A percentile compares a stretch with the other conserved stretches of the same genome.
Conservation (phyloP, 345 rosid species). For the Litchi chinensis region DNA sequence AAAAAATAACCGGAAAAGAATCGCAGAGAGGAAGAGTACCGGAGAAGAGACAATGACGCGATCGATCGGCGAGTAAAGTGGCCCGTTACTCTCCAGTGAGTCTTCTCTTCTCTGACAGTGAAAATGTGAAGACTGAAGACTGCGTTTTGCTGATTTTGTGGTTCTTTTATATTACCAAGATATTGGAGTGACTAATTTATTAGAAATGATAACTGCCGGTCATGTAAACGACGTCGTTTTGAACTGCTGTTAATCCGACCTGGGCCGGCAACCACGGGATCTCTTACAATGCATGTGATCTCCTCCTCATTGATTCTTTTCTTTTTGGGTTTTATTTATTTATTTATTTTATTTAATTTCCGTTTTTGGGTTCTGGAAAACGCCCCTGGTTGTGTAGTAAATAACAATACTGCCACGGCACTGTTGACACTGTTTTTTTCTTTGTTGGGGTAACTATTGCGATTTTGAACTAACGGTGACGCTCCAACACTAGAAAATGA, state of each 20-base stretch:
- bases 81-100: slow-evolving; percentile 8
- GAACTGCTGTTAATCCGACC: slow-evolving; percentile 21
- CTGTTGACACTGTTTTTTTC: background rate
- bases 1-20: background rate
- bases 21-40: slow-evolving; percentile 9
- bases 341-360: background rate
- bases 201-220: slow-evolving; percentile 23
- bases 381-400: slow-evolving; percentile 7
- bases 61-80: slow-evolving; percentile 19
- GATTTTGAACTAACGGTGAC: slow-evolving; percentile 33
- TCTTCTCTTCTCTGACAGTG: background rate
- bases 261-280: slow-evolving; percentile 56
- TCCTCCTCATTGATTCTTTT: background rate
- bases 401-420: slow-evolving; percentile 27
- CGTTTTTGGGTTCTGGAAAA: background rate
- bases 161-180: background rate
- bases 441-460: background rate
- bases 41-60: slow-evolving; percentile 14
- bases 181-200: background rate
- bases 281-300: slow-evolving; percentile 36
- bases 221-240: slow-evolving; percentile 38
- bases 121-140: slow-evolving; percentile 22
- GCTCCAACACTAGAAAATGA: slow-evolving; percentile 43
- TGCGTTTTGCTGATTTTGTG: background rate
- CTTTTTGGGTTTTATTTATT: background rate